Percentiles rank a stretch among this genome's conserved stretches.
phyloP scores from a whole-genome alignment of 2,329 filamentous ascomycete species.

The Emmonsiellopsis sp. region DNA sequence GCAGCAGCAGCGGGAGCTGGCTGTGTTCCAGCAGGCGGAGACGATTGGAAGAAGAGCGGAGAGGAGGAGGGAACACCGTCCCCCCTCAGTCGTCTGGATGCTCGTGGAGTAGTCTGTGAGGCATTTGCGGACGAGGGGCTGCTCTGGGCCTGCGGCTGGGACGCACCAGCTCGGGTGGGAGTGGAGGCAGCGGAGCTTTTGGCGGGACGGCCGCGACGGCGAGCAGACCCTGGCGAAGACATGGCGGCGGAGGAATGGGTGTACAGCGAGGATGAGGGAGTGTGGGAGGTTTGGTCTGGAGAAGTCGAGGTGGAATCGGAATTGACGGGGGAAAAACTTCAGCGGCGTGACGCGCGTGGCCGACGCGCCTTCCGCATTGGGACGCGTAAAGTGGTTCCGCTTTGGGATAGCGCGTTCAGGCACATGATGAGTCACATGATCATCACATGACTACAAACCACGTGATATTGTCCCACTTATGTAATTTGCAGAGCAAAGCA shows the following conservation, averaged over 20 bases:
- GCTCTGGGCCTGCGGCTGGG: conserved; percentile 21
- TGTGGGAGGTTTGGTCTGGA: neutral
- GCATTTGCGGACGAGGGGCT: conserved; percentile 16
- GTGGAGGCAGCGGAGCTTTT: conserved; percentile 32
- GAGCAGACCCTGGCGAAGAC: conserved; percentile 35
- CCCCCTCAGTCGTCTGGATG: conserved; percentile 31
- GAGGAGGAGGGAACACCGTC: conserved; percentile 55
- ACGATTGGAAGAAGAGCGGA: conserved; percentile 67
- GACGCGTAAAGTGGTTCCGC: conserved; percentile 17
- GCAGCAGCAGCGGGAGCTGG: conserved; percentile 25
- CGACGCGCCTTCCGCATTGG: conserved; percentile 6
- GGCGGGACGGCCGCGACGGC: conserved; percentile 31
- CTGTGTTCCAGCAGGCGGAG: conserved; percentile 40
- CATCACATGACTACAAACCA: neutral
- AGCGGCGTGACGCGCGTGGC: conserved; percentile 5
- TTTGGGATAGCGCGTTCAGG: conserved; percentile 7
- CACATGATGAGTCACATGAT: neutral
- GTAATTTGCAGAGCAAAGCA: too few relatives aligned
- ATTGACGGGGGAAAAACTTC: neutral
- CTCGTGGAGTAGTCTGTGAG: conserved; percentile 37
- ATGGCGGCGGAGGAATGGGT: conserved; percentile 21
- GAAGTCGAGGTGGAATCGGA: neutral
- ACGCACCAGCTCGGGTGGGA: conserved; percentile 24
- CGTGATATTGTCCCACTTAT: neutral
- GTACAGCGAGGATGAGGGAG: neutral